Base-by-base conservation (phyloP, 1,284 basidiomycete genomes). In the Ganoderma lucidum region DNA sequence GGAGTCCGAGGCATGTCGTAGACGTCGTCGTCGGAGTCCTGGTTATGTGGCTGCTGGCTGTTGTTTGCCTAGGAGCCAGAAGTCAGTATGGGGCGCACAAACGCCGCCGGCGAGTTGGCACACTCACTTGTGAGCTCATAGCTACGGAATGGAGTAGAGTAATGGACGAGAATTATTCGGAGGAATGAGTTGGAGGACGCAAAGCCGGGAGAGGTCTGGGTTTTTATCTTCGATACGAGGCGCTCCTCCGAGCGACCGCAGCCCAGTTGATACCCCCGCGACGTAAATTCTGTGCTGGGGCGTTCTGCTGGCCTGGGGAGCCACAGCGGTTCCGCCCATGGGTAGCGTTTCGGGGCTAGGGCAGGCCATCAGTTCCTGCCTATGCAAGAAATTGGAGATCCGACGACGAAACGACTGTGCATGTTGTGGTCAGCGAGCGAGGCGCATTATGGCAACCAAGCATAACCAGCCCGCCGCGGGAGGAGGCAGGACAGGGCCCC, bases 21-120 rank as follows among this genome's bases (percentile, higher is more conserved):
- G 44, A 78, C 78, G 28, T 79, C 78, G 45, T 78, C 78, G 30
- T 77, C 77, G 14, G 78, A 78, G 30, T 77, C 75, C 19, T 77
- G 71, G 67, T 71, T 67, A 56, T 62, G 62, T n/a, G 45, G 17
- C 55, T 71, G 72, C 19, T 71, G 67, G 42, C 67, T 70, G 30
- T 61, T 69, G 14, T 59, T 41, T 19, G 72, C 39, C 68, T 73
- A 17, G 35, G 1, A 4, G 8, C 23, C 14, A 28, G 23, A 41
- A 19, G 17, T 70, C 32, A 65, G 55, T 4, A 2, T 10, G 19
- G 3, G 15, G 23, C 32, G 12, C 55, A 10, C 0, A 14, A 1
- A 44, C 37, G 35, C 30, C 37, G 32, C 0, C 1, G n/a, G 42
- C 19, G 53, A 35, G 14, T 32, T 32, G 53, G 12, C 41, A 15